Base-by-base conservation (phyloP, 371 early-diverging fungal genomes). In the Cokeromyces recurvatus region DNA sequence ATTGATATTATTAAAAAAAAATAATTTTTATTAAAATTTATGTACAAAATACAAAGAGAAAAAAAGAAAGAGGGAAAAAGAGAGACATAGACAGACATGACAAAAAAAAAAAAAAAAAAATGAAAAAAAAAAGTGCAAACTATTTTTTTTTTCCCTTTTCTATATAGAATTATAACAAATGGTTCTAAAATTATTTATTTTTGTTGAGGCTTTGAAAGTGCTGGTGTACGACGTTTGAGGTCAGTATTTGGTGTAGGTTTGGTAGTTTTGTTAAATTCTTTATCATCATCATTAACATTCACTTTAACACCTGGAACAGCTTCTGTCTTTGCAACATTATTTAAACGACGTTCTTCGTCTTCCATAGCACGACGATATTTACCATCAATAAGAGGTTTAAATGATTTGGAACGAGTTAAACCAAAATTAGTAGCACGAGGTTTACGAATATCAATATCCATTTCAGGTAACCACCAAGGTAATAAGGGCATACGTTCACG, bases 401-500 rank as follows among this genome's bases (percentile, higher is more conserved):
- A 59, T 14, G 59, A 58, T 27, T 63, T 63, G 29, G 64, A 63
- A 31, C 64, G 55, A 27, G 64, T 59, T 25, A 63, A 42, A 23
- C 64, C 64, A 58, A 63, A 63, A 23, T 63, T 58, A 10, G 51
- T 63, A 32, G 59, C 55, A 32, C 64, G 46, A 43, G 64, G 64
- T 25, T 63, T 63, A 20, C 64, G 55, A 23, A 63, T 58, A 31
- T 63, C 64, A 22, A 63, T 51, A 34, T 63, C 64, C 64, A 63
- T 63, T 51, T 63, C 64, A 35, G 64, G 59, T 35, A 63, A 55
- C 99, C 99, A 99, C 78, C 94, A 96, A 16, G 99, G 99, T 51
- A 98, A 80, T 37, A 92, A 76, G 24, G 81, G 77, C 40, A 97
- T 91, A 32, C 82, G 74, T 34, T 70, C 66, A 51, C 90, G 89